phyloP scores from a whole-genome alignment of 306 rosid genomes.

The Cicer pinnatifidum region DNA sequence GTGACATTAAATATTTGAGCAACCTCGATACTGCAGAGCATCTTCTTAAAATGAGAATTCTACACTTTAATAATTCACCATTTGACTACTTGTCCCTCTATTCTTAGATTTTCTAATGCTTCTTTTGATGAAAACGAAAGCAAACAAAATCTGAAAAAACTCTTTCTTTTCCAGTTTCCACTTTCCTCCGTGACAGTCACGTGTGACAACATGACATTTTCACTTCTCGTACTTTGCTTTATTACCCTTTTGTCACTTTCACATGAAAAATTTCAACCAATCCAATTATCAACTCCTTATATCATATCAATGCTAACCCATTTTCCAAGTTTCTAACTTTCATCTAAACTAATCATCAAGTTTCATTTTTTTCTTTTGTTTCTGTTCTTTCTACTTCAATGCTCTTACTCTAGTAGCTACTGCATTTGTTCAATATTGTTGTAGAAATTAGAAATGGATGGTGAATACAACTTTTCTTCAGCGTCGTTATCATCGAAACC shows the following conservation, averaged over 20 bases:
- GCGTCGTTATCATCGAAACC: conserved; percentile 18
- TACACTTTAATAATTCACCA: conserved; percentile 20
- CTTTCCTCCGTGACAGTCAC: conserved; percentile 45
- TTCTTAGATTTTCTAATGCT: background rate
- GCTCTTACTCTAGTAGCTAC: conserved; percentile 1
- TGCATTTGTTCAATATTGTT: conserved; percentile 6
- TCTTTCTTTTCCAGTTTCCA: conserved; percentile 32
- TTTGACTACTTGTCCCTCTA: conserved; percentile 33
- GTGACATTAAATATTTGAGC: conserved; percentile 28
- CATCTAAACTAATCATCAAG: conserved; percentile 5
- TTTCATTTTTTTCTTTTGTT: background rate
- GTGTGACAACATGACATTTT: conserved; percentile 35
- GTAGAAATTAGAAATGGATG: conserved; percentile 36
- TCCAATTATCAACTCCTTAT: conserved; percentile 12
- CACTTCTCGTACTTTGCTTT: conserved; percentile 38
- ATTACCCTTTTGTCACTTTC: conserved; percentile 23
- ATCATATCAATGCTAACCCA: conserved; percentile 11
- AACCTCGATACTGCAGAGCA: conserved; percentile 39
- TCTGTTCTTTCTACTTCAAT: background rate
- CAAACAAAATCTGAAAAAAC: background rate
- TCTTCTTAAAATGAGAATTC: conserved; percentile 30
- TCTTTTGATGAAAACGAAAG: background rate
- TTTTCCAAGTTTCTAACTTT: conserved; percentile 38
- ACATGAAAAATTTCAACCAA: background rate
- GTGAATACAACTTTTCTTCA: conserved; percentile 20